Conservation (phyloP, 306 rosid genomes). For the Comarum palustre region DNA sequence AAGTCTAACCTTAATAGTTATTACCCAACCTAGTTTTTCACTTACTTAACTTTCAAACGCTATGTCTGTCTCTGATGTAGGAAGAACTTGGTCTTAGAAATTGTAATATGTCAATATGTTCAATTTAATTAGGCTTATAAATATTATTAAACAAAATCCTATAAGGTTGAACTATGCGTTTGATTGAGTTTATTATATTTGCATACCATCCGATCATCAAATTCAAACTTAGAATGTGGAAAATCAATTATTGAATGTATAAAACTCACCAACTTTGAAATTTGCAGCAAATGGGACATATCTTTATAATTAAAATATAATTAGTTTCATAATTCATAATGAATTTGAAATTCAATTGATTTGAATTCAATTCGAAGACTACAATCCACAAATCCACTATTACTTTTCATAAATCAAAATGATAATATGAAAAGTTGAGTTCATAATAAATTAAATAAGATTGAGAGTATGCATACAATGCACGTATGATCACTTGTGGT, state of each 20-base stretch:
- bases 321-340: background rate
- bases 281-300: background rate
- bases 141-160: background rate
- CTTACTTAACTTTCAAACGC: too few species aligned
- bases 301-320: background rate
- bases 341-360: background rate
- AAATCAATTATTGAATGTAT: background rate
- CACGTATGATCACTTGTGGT: too few species aligned
- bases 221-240: background rate
- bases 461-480: too few species aligned
- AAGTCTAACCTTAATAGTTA: too few species aligned
- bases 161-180: background rate
- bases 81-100: background rate
- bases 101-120: background rate
- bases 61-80: background rate
- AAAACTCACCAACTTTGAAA: background rate
- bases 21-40: too few species aligned
- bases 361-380: slow-evolving; percentile 19
- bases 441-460: too few species aligned
- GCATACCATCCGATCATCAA: background rate
- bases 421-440: too few species aligned
- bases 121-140: background rate
- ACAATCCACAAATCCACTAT: background rate
- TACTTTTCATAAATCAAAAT: background rate
- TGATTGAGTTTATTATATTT: background rate